phyloP scores from a whole-genome alignment of 106 monocot genomes.

The Alisma plantagoaquatica region DNA sequence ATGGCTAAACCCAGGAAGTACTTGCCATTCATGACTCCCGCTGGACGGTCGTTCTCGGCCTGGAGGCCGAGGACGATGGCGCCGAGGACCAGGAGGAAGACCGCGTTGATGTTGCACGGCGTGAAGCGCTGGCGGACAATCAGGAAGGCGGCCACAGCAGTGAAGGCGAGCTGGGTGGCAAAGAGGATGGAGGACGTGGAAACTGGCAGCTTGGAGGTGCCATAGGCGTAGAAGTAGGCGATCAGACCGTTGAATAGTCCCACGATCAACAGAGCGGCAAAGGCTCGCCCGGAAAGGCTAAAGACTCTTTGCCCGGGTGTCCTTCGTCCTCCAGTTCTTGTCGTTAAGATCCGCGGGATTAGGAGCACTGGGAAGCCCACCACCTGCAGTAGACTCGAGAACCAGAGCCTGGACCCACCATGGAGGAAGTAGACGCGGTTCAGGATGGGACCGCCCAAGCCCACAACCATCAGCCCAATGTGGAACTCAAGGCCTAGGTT shows the following conservation, averaged over 20 bases:
- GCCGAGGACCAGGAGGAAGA: slow-evolving; percentile 33
- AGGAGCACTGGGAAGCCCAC: slow-evolving; percentile 1
- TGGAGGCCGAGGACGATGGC: slow-evolving; percentile 24
- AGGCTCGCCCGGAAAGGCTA: slow-evolving; percentile 5
- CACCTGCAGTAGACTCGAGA: neutral
- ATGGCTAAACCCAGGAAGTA: slow-evolving; percentile 29
- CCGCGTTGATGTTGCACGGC: slow-evolving; percentile 27
- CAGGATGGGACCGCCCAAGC: neutral
- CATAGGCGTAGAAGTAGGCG: slow-evolving; percentile 17
- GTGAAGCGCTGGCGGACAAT: slow-evolving; percentile 36
- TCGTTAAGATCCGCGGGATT: too few species aligned
- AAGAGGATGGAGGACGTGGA: slow-evolving; percentile 47
- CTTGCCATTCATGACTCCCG: slow-evolving; percentile 13
- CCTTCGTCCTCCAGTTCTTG: too few species aligned
- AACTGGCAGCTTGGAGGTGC: slow-evolving; percentile 29
- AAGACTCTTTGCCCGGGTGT: too few species aligned
- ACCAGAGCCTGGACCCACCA: slow-evolving; percentile 1
- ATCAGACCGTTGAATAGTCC: neutral
- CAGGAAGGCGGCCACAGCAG: slow-evolving; percentile 34
- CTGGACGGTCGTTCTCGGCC: slow-evolving; percentile 8
- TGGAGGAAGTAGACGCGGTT: slow-evolving; percentile 8
- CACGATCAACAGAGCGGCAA: neutral
- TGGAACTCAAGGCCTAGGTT: slow-evolving; percentile 5
- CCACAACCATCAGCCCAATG: neutral
- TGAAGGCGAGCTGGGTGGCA: slow-evolving; percentile 49